A percentile compares a stretch with the other conserved stretches of the same genome.
Evolutionary conservation across 495 filamentous ascomycete species (phyloP).

Genomic region (Bacidia rubella): DNA sequence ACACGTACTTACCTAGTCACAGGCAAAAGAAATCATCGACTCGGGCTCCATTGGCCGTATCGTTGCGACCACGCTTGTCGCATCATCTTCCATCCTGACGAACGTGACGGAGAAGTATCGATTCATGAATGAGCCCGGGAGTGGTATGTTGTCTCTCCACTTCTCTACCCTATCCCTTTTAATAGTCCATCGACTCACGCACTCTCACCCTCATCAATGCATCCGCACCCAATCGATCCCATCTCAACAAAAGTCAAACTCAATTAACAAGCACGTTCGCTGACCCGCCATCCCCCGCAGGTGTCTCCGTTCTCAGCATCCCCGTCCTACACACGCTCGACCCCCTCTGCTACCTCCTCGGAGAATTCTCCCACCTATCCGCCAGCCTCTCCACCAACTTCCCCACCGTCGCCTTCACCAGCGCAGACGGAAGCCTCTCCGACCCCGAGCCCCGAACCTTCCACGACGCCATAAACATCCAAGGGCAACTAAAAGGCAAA

Average conservation of each 20-base stretch:
- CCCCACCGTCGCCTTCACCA: constrained; percentile 6
- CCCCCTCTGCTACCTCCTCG: constrained; percentile 8
- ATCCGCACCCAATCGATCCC: not conserved
- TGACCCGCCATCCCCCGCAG: not conserved
- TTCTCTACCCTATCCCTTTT: no score
- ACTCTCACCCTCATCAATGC: not conserved
- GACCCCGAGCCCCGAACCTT: constrained; percentile 1
- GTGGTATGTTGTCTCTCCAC: not conserved
- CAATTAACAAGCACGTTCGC: not conserved
- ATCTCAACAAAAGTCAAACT: no score
- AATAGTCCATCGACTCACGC: not conserved
- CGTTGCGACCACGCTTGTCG: constrained; percentile 3
- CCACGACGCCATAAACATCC: constrained; percentile 4
- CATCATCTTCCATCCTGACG: not conserved
- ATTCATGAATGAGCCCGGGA: constrained; percentile 9
- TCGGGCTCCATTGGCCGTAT: constrained; percentile 13
- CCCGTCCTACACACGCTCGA: constrained; percentile 8
- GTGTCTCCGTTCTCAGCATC: constrained; percentile 7
- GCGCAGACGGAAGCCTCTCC: constrained; percentile 1
- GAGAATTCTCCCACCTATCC: constrained; percentile 7
- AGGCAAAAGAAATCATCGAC: constrained; percentile 13
- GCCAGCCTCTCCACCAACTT: not conserved
- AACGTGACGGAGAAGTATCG: not conserved
- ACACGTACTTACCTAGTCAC: not conserved
- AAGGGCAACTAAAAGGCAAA: constrained; percentile 3